phyloP scores from a whole-genome alignment of 2,329 filamentous ascomycete genomes.

The Diaporthe sp. region DNA sequence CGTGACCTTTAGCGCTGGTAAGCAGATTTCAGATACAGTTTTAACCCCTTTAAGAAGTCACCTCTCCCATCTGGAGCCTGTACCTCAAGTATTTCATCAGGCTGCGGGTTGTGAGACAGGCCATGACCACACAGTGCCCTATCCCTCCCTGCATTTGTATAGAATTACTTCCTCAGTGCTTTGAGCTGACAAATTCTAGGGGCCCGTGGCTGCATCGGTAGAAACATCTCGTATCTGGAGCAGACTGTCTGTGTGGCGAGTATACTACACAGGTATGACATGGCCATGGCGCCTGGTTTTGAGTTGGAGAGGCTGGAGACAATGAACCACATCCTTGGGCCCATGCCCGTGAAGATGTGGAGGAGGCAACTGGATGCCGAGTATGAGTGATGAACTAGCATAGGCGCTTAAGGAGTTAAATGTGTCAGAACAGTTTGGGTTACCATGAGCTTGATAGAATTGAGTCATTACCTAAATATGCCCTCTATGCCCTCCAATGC shows the following conservation, averaged over 20 bases:
- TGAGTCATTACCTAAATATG: slow-evolving; percentile 30
- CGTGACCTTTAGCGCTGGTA: not conserved
- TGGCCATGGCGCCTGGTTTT: slow-evolving; percentile 41
- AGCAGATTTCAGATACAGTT: not conserved
- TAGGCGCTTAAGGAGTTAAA: slow-evolving; percentile 19
- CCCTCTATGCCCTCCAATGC: not conserved
- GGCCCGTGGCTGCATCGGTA: slow-evolving; percentile 46
- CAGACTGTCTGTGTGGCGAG: slow-evolving; percentile 60
- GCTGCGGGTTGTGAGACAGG: not conserved
- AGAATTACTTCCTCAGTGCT: not conserved
- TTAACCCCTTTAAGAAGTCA: not conserved
- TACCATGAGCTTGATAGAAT: slow-evolving; percentile 7
- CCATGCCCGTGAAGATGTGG: slow-evolving; percentile 29
- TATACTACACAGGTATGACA: slow-evolving; percentile 59
- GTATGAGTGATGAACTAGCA: slow-evolving; percentile 9
- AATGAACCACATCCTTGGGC: slow-evolving; percentile 23
- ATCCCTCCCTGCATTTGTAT: not conserved
- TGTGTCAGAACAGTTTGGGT: slow-evolving; percentile 19
- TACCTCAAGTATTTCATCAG: not conserved
- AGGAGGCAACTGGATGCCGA: slow-evolving; percentile 20
- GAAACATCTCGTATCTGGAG: slow-evolving; percentile 59
- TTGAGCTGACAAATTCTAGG: slow-evolving; percentile 29
- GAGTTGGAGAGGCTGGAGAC: slow-evolving; percentile 25
- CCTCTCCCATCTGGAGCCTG: not conserved
- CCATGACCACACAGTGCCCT: not conserved